Evolutionary conservation across 73 alveolate species (phyloP), one percentile per base, ranked within the genome.

Genomic region (Blepharisma stoltei): DNA sequence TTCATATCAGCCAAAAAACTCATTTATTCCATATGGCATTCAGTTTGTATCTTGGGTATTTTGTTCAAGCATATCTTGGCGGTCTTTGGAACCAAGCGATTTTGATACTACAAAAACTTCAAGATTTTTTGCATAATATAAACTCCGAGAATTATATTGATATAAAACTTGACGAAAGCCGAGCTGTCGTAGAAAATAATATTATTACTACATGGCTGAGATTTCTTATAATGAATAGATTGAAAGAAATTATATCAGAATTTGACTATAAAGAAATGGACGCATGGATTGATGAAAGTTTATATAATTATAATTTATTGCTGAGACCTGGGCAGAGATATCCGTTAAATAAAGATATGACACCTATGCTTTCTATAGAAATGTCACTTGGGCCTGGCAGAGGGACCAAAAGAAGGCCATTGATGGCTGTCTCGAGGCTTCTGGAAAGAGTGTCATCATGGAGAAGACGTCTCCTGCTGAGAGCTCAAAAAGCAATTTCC

Each of bases 361-460:
- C 41, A 32, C 41, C 41, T 32, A 32, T 32, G 41, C 41, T 32
- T 32, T 32, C 41, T 1, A 8, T 43, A 14, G 65, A 69, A 44
- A 14, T 11, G 25, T 11, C 41, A n/a, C 65, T 69, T 38, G 71
- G 76, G 1, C 79, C 79, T n/a, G 79, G 79, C 1, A 9, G 79
- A 4, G 79, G 79, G 1, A 9, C 27, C 1, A 69, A 69, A 69
- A 69, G 27, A 46, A 18, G 79, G 27, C 65, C 79, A 14, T 18
- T 69, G 25, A 69, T 69, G 79, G 11, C 55, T n/a, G 9, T 69
- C 3, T 11, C 18, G 4, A 69, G 45, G 38, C 79, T 69, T 44
- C n/a, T n/a, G 38, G 27, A n/a, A 9, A 25, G 79, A 14, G 11
- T 69, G 14, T 7, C 14, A 1, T n/a, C 37, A 2, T 18, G 23